Conservation (phyloP, 2,329 filamentous ascomycete species). For the Epicoccum sorghinum region DNA sequence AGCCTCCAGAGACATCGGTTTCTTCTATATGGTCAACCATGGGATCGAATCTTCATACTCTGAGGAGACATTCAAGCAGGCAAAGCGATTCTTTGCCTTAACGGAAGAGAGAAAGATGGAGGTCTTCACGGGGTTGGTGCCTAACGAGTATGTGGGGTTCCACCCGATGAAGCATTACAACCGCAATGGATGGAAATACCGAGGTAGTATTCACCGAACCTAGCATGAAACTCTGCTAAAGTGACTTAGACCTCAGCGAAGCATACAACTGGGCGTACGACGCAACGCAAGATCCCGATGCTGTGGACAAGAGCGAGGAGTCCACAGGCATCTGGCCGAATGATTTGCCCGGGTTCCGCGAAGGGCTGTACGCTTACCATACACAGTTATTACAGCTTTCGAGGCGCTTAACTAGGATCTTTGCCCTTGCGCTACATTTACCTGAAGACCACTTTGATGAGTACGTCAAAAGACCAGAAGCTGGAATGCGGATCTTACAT, state of each 20-base stretch:
- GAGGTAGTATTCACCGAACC: too few species aligned
- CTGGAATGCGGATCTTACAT: constrained; percentile 30
- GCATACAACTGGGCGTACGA: too few species aligned
- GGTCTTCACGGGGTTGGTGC: not conserved
- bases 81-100: constrained; percentile 2
- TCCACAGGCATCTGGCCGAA: not conserved
- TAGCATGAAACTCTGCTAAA: too few species aligned
- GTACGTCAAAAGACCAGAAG: constrained; percentile 60
- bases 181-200: too few species aligned
- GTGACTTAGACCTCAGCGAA: too few species aligned
- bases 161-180: too few species aligned
- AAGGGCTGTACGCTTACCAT: constrained; percentile 57
- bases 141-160: not conserved
- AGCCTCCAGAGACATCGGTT: constrained; percentile 17
- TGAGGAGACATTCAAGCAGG: constrained; percentile 10
- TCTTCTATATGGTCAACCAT: constrained; percentile 25
- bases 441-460: constrained; percentile 62
- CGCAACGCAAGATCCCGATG: too few species aligned
- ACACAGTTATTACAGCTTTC: constrained; percentile 57
- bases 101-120: not conserved
- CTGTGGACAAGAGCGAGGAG: too few species aligned
- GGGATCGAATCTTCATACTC: constrained; percentile 35
- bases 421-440: constrained; percentile 62
- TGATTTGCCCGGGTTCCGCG: constrained; percentile 54
- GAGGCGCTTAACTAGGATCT: constrained; percentile 57